A percentile compares a stretch with the other conserved stretches of the same genome.
phyloP scores from a whole-genome alignment of 2,329 filamentous ascomycete species.

The Plenodomus lindquistii region DNA sequence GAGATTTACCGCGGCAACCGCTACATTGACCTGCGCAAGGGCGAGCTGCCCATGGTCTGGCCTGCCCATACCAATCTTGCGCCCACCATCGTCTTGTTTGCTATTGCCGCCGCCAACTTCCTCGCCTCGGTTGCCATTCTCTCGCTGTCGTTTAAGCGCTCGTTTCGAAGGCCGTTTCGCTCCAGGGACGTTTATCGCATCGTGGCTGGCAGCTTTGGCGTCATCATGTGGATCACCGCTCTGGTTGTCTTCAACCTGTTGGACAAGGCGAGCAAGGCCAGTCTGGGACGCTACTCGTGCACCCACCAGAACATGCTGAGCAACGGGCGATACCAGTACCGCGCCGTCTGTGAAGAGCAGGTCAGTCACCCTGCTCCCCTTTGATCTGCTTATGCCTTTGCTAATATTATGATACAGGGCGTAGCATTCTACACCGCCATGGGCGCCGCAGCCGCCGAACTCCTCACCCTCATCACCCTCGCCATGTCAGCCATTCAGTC shows the following conservation, averaged over 20 bases:
- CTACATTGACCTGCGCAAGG: conserved; percentile 41
- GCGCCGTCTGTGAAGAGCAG: conserved; percentile 44
- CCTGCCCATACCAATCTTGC: conserved; percentile 42
- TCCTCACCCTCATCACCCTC: conserved; percentile 38
- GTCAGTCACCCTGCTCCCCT: conserved; percentile 14
- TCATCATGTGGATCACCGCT: conserved; percentile 39
- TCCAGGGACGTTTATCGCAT: conserved; percentile 41
- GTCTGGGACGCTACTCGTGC: conserved; percentile 42
- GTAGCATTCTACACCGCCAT: conserved; percentile 44
- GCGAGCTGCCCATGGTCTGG: conserved; percentile 45
- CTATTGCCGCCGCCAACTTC: conserved; percentile 39
- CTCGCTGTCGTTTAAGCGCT: conserved; percentile 36
- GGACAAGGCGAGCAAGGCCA: conserved; percentile 42
- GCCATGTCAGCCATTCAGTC: conserved; percentile 34
- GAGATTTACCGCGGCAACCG: conserved; percentile 40
- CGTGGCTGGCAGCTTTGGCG: conserved; percentile 38
- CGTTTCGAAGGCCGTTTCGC: conserved; percentile 40
- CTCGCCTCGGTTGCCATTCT: conserved; percentile 40
- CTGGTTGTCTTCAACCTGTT: conserved; percentile 39
- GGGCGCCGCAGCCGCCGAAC: conserved; percentile 36
- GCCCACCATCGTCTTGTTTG: conserved; percentile 41
- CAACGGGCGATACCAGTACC: conserved; percentile 43
- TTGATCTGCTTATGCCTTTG: background rate
- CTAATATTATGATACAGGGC: conserved; percentile 29
- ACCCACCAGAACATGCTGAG: conserved; percentile 38